A percentile compares a stretch with the other conserved stretches of the same genome.
Conservation (phyloP, 371 early-diverging fungal species). For the Mortierella sp. region DNA sequence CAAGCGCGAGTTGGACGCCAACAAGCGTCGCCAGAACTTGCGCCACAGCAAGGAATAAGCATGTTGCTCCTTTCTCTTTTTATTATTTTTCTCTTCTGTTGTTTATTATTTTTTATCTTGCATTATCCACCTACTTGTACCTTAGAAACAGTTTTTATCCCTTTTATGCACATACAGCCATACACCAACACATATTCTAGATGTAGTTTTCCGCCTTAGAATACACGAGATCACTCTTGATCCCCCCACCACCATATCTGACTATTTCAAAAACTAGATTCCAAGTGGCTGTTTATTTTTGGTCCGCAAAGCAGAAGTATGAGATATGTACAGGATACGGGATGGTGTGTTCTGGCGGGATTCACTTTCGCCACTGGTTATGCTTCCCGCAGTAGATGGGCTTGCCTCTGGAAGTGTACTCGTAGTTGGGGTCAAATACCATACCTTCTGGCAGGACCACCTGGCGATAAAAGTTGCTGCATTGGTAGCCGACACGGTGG, state of each 20-base stretch:
- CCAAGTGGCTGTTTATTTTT: no score
- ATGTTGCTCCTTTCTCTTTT: not conserved
- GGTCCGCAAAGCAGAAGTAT: not conserved
- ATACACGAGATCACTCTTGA: slow-evolving; percentile 4
- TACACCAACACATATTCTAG: not conserved
- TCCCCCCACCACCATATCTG: slow-evolving; percentile 4
- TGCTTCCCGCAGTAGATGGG: slow-evolving; percentile 53
- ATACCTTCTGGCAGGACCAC: slow-evolving; percentile 73
- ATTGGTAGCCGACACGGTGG: slow-evolving; percentile 83
- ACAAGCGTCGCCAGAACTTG: slow-evolving; percentile 66
- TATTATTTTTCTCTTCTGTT: slow-evolving; percentile 10
- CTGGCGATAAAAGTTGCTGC: slow-evolving; percentile 82
- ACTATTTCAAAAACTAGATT: no score
- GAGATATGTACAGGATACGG: not conserved
- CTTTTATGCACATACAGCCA: not conserved
- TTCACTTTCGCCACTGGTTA: slow-evolving; percentile 42
- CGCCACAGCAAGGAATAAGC: slow-evolving; percentile 36
- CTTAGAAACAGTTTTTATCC: not conserved
- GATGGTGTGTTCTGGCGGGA: not conserved
- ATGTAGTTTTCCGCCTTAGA: not conserved
- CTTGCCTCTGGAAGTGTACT: slow-evolving; percentile 49
- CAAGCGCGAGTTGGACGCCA: slow-evolving; percentile 77
- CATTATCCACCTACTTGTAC: slow-evolving; percentile 16
- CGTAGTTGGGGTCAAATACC: slow-evolving; percentile 78
- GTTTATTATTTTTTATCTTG: not conserved